phyloP scores from a whole-genome alignment of 2,329 filamentous ascomycete species.

The Geosmithia flava region DNA sequence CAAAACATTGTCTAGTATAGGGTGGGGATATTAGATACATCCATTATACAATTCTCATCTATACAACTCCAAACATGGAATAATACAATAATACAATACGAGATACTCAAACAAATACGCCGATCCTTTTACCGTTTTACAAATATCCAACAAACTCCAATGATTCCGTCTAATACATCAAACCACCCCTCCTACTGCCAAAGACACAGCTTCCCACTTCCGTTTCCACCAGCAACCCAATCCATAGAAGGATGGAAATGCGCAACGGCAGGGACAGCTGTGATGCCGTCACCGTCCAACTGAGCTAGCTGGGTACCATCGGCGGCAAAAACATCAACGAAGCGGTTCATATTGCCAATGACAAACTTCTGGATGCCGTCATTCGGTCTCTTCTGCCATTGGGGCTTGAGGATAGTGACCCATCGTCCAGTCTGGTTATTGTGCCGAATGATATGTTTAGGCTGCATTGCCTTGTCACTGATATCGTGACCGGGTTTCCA shows the following conservation, averaged over 20 bases:
- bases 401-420: slow-evolving; percentile 72
- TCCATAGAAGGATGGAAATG: slow-evolving; percentile 79
- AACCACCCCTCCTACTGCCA: slow-evolving; percentile 52
- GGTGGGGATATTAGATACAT: too few relatives aligned
- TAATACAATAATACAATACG: too few relatives aligned
- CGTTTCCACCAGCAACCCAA: slow-evolving; percentile 88
- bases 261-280: slow-evolving; percentile 84
- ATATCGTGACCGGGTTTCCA: slow-evolving; percentile 51
- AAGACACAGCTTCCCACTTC: slow-evolving; percentile 81
- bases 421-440: slow-evolving; percentile 95
- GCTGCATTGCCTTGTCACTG: slow-evolving; percentile 51
- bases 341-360: slow-evolving; percentile 96
- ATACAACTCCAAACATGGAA: too few relatives aligned
- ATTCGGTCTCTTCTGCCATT: slow-evolving; percentile 74
- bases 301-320: slow-evolving; percentile 83
- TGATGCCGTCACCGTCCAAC: slow-evolving; percentile 78
- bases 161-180: background rate
- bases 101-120: too few relatives aligned
- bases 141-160: too few relatives aligned
- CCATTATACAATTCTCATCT: too few relatives aligned
- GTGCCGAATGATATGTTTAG: slow-evolving; percentile 58
- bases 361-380: slow-evolving; percentile 79
- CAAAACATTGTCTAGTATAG: too few relatives aligned
- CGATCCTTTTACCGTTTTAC: too few relatives aligned
- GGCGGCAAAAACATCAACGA: slow-evolving; percentile 79